A percentile compares a stretch with the other conserved stretches of the same genome.
These are phyloP conservation scores for Gossypium stocksii DNA, from an alignment of 345 rosid species.

Conservation along the genomic window DNA sequence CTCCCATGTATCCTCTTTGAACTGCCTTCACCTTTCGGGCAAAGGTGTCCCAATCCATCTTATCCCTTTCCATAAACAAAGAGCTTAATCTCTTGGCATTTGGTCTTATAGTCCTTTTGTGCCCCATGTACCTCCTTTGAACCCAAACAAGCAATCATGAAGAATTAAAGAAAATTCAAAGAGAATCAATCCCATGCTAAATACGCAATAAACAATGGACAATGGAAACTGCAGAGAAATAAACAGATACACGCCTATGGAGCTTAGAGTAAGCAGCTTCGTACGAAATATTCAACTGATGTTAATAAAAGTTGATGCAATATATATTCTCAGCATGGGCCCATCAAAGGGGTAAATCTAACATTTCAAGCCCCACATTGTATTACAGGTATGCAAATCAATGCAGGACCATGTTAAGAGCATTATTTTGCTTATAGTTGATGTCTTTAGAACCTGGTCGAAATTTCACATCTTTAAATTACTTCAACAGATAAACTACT, in stretches of 20 bases:
- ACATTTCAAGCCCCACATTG: background rate
- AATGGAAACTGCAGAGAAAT: background rate
- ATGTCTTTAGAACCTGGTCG: background rate
- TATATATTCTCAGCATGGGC: background rate
- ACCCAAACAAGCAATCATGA: constrained; percentile 7
- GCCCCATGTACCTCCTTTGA: constrained; percentile 88
- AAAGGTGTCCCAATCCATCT: constrained; percentile 79
- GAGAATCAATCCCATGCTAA: background rate
- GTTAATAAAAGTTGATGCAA: background rate
- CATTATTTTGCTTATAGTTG: background rate
- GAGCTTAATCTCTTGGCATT: constrained; percentile 85
- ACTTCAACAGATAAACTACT: background rate
- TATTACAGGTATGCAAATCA: background rate
- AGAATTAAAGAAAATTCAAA: background rate
- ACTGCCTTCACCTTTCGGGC: constrained; percentile 76
- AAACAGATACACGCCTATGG: background rate
- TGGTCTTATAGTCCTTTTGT: constrained; percentile 92
- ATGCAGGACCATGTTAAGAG: background rate
- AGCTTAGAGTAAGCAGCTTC: background rate
- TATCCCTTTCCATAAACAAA: constrained; percentile 57
- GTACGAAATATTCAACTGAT: background rate
- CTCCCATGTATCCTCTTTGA: constrained; percentile 98
- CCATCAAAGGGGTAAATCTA: background rate
- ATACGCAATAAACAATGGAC: background rate
- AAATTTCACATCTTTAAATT: constrained; percentile 1